Evolutionary conservation across 2,329 filamentous ascomycete species (phyloP), one percentile per base, ranked within the genome.

Genomic region (Exophiala sideris): DNA sequence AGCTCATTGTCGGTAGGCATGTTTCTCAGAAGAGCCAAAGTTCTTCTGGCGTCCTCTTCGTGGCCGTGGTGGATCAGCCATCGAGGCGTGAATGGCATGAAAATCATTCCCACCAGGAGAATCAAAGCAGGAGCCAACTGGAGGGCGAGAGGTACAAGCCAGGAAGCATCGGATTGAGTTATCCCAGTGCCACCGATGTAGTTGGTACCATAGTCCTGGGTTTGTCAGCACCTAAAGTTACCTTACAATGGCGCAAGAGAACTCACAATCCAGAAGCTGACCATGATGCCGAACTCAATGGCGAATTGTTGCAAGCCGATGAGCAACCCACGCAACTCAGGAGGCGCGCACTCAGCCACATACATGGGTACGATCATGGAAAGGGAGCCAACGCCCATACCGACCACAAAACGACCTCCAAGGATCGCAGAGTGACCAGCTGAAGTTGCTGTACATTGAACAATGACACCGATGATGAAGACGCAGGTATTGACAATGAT

Each of bases 31-130:
- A 67, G 75, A 0, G 86, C 81, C 1, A 92, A 76, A 1, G 84
- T 82, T 8, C 67, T 67, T 12, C 81, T 91, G 75, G 60, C 81
- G 85, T 51, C 89, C 81, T 0, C 88, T 88, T 0, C 88, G 71
- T 0, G 89, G 77, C 88, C 88, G 91, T 0, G 88, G 88, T 86
- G 55, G 83, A 72, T 73, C 0, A 83, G 72, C 73, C 79, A 83
- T 29, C 80, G 71, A 0, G 80, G 80, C 0, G 79, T 82, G 61
- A 77, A 82, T 0, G 81, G 81, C 38, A 81, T 70, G 56, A 78
- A 71, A 10, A 68, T 55, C 3, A 74, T 70, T 33, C 71, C 70
- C 1, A 62, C 67, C 1, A 65, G 63, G 2, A 74, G 65, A 38
- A 74, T 50, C 36, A 73, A 65, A 0, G 70, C 70, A 1, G 71